These are phyloP conservation scores for Cerrena zonata DNA, from an alignment of 1,284 basidiomycete genomes.

Conservation along the genomic window DNA sequence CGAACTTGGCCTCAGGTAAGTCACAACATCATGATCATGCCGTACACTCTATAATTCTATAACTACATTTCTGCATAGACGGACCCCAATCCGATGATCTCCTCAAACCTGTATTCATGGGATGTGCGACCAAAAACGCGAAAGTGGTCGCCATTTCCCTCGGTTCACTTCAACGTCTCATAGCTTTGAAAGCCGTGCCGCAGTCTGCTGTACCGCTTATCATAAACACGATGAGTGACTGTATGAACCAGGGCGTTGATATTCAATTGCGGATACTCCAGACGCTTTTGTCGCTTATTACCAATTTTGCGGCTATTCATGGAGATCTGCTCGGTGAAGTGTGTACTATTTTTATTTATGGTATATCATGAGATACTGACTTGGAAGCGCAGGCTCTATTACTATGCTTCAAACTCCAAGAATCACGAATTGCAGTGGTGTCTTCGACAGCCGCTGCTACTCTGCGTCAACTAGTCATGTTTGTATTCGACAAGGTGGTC, in stretches of 20 bases:
- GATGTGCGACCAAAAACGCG: constrained; percentile 86
- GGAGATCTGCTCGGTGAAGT: constrained; percentile 77
- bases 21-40: constrained; percentile 12
- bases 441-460: constrained; percentile 96
- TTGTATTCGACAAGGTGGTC: constrained; percentile 91
- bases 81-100: constrained; percentile 75
- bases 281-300: constrained; percentile 83
- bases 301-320: constrained; percentile 78
- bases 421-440: constrained; percentile 91
- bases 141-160: constrained; percentile 92
- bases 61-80: constrained; percentile 41
- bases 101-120: constrained; percentile 86
- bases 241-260: constrained; percentile 89
- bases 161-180: constrained; percentile 85
- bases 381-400: constrained; percentile 62
- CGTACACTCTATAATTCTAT: not conserved
- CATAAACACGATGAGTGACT: constrained; percentile 75
- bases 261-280: constrained; percentile 90
- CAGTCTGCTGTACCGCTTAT: constrained; percentile 73
- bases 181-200: constrained; percentile 81
- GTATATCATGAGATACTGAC: constrained; percentile 7
- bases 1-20: constrained; percentile 59
- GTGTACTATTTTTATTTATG: constrained; percentile 24
- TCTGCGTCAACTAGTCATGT: constrained; percentile 93
- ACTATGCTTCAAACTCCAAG: constrained; percentile 90